Evolutionary conservation across 345 rosid species (phyloP), one percentile per base, ranked within the genome.

Genomic region (Trapa bicornis): DNA sequence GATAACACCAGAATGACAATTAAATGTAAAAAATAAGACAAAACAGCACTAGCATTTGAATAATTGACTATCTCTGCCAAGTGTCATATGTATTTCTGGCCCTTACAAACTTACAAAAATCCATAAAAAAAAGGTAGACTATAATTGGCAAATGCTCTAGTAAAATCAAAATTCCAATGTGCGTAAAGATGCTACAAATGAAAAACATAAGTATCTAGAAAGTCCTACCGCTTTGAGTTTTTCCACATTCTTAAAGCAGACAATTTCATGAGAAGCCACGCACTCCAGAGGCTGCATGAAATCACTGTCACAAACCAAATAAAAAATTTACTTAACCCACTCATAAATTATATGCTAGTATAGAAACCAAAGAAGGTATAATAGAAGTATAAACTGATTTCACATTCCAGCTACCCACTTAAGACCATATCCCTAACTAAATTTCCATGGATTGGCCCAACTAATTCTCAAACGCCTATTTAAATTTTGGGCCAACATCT

Each of bases 211-310:
- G 37, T 29, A n/a, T 43, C n/a, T 65, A n/a, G 7, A 6, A 65
- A 12, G 14, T 29, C 50, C 47, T 82, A 92, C 98, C 73, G 68
- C 72, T 75, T 82, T 87, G 80, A 94, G 99, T 57, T 78, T 79
- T 65, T 81, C 80, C 37, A 80, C 95, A 78, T 80, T 73, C 73
- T 83, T 85, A 82, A 87, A 94, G 83, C 97, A 94, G 74, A 87
- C 68, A 66, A 86, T 78, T 77, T 91, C 99, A 58, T 91, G 86
- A 67, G 83, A 84, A 72, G 88, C 80, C 56, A 73, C 22, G 74
- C 83, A 79, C 79, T 94, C 97, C 77, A 83, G 70, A 15, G 99
- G 96, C 80, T 70, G 84, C 95, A 94, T 76, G 68, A 81, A 73
- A 72, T 83, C 85, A 79, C 97, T 91, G 84, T 73, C 66, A 45